Conservation (phyloP, 2,329 filamentous ascomycete genomes). For the Botrytis tulipae region DNA sequence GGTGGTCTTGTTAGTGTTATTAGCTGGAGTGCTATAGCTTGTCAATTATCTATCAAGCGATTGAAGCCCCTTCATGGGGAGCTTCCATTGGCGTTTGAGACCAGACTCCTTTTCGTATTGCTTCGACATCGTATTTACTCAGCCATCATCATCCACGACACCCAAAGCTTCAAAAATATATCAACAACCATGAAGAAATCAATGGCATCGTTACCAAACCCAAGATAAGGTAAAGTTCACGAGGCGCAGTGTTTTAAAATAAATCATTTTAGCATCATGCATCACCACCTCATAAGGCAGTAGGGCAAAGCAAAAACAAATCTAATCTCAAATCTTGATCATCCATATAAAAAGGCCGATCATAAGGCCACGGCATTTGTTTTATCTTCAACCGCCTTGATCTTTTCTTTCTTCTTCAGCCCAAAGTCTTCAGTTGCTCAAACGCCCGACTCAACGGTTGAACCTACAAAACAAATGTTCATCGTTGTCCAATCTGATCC, state of each 20-base stretch:
- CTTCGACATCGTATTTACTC: background rate
- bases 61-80: slow-evolving; percentile 2
- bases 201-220: background rate
- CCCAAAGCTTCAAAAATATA: slow-evolving; percentile 1
- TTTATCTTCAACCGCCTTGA: background rate
- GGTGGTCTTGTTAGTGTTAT: background rate
- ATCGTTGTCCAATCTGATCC: background rate
- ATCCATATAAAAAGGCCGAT: background rate
- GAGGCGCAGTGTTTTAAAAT: background rate
- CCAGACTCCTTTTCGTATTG: background rate
- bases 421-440: background rate
- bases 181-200: background rate
- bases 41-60: background rate
- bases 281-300: background rate
- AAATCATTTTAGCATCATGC: background rate
- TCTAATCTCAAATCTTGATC: slow-evolving; percentile 1
- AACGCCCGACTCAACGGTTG: background rate
- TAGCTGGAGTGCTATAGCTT: background rate
- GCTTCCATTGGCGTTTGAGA: background rate
- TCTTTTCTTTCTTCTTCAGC: background rate
- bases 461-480: background rate
- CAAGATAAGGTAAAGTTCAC: background rate
- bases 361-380: background rate
- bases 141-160: background rate
- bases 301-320: background rate